Percentiles rank a stretch among this genome's conserved stretches.
phyloP scores from a whole-genome alignment of 768 basidiomycete species.

The Hygrophoropsis aurantiaca region DNA sequence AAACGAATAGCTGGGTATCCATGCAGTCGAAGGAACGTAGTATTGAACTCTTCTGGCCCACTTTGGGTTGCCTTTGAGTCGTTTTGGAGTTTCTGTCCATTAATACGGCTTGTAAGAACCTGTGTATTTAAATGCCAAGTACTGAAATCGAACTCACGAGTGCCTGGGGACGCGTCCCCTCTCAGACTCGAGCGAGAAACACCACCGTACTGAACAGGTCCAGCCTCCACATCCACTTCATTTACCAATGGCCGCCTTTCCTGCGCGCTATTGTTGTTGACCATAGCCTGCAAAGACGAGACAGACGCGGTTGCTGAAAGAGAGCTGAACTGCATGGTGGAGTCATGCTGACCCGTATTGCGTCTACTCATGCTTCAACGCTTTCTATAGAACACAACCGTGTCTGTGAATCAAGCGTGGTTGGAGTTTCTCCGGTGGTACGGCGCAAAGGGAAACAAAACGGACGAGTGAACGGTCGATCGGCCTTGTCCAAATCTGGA shows the following conservation, averaged over 20 bases:
- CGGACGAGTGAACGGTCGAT: too few relatives aligned
- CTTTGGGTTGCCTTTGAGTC: constrained; percentile 21
- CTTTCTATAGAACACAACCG: too few relatives aligned
- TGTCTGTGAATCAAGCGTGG: too few relatives aligned
- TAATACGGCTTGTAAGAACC: neutral
- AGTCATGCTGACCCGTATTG: neutral
- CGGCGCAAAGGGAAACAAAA: neutral
- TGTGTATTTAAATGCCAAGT: neutral
- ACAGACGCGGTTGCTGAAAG: constrained; percentile 28
- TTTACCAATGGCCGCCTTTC: constrained; percentile 24
- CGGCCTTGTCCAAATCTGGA: too few relatives aligned
- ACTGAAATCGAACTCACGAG: constrained; percentile 12
- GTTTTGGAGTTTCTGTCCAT: constrained; percentile 13
- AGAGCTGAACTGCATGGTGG: constrained; percentile 8
- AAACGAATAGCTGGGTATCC: constrained; percentile 77
- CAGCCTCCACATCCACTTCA: constrained; percentile 25
- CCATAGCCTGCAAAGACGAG: constrained; percentile 23
- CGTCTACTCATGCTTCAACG: too few relatives aligned
- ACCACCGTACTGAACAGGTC: constrained; percentile 17
- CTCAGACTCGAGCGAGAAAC: constrained; percentile 11
- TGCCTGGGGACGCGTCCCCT: constrained; percentile 15
- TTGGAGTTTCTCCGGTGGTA: too few relatives aligned
- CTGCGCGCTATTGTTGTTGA: constrained; percentile 11
- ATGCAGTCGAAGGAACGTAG: constrained; percentile 74
- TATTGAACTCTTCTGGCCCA: constrained; percentile 59